These are phyloP conservation scores for Colletotrichum chlorophyti DNA, from an alignment of 2,329 filamentous ascomycete genomes.

Conservation along the genomic window DNA sequence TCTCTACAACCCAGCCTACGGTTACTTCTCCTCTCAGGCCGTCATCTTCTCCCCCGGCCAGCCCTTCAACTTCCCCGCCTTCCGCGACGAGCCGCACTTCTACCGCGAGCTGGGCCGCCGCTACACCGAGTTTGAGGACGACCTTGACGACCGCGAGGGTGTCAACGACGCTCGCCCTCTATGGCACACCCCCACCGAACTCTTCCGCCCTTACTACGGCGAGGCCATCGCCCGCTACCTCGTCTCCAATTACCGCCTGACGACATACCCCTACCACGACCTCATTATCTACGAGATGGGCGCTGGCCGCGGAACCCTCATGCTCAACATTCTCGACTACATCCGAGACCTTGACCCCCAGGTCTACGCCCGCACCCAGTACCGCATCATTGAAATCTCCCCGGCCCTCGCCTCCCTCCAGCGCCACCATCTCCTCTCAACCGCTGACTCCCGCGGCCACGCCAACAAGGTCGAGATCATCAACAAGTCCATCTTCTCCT, in stretches of 20 bases:
- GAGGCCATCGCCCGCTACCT: constrained; percentile 97
- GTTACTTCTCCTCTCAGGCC: constrained; percentile 95
- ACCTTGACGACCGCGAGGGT: constrained; percentile 73
- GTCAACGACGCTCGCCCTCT: constrained; percentile 83
- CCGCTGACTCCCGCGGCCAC: constrained; percentile 76
- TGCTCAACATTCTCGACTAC: constrained; percentile 97
- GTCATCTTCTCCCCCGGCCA: constrained; percentile 94
- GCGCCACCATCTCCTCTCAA: constrained; percentile 70
- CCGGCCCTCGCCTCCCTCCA: constrained; percentile 81
- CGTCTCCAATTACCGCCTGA: constrained; percentile 93
- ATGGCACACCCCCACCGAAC: constrained; percentile 98
- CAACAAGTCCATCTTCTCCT: constrained; percentile 94
- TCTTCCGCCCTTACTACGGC: constrained; percentile 96
- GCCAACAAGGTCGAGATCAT: constrained; percentile 89
- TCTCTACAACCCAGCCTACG: constrained; percentile 92
- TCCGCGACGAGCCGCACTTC: constrained; percentile 88
- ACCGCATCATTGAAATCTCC: constrained; percentile 96
- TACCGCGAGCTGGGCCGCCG: constrained; percentile 76
- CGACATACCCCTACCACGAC: constrained; percentile 93
- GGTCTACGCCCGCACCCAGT: constrained; percentile 92
- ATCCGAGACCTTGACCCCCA: constrained; percentile 88
- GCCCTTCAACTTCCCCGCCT: constrained; percentile 84
- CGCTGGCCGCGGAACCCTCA: constrained; percentile 94
- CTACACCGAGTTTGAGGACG: constrained; percentile 91
- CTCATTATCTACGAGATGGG: constrained; percentile 99